A percentile compares a stretch with the other conserved stretches of the same genome.
These are phyloP conservation scores for Diaporthe destruens DNA, from an alignment of 2,329 filamentous ascomycete species.

Conservation along the genomic window DNA sequence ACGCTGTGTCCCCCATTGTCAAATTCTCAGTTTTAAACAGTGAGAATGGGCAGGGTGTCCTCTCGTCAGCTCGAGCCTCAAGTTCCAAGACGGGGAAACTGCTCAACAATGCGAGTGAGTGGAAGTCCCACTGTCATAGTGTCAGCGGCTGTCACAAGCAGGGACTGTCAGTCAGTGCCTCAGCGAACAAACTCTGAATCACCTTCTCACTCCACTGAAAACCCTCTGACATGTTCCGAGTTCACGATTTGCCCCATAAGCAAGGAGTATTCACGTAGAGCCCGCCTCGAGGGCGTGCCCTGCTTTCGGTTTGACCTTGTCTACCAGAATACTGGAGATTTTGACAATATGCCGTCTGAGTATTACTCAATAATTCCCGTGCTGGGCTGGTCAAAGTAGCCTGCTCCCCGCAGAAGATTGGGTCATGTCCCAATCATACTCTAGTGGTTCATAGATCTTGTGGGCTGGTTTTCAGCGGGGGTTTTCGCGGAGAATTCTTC, in stretches of 20 bases:
- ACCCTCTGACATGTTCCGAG: not conserved
- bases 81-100: not conserved
- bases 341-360: conserved; percentile 15
- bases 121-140: not conserved
- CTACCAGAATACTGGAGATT: not conserved
- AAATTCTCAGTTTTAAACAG: not conserved
- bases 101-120: not conserved
- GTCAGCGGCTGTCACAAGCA: not conserved
- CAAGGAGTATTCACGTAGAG: not conserved
- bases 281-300: not conserved
- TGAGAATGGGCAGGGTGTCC: not conserved
- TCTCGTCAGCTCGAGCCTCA: not conserved
- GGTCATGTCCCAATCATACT: not conserved
- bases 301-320: not conserved
- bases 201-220: not conserved
- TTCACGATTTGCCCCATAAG: not conserved
- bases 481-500: not conserved
- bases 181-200: not conserved
- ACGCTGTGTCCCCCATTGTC: not conserved
- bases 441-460: not conserved
- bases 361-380: not conserved
- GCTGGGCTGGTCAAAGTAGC: not conserved
- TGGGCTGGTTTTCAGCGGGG: not conserved
- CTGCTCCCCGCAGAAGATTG: not conserved
- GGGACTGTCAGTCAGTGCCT: not conserved